Evolutionary conservation across 1,284 basidiomycete species (phyloP).

Genomic region (Microbotryum violaceum): DNA sequence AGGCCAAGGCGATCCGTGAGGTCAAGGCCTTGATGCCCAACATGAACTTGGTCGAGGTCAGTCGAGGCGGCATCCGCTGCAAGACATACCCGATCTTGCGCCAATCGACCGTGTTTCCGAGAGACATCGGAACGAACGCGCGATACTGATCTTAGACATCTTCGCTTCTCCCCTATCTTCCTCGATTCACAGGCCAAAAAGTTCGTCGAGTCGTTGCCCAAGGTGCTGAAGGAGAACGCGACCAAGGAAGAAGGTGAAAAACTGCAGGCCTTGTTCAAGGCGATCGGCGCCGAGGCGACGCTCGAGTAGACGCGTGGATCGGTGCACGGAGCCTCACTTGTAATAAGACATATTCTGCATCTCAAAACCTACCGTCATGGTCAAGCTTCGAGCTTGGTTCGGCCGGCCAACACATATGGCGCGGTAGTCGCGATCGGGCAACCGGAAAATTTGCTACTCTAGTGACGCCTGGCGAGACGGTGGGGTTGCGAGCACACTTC

Average conservation of each 20-base stretch:
- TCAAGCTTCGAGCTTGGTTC: no score
- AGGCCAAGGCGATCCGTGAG: conserved; percentile 97
- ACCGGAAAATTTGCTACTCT: no score
- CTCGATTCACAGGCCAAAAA: conserved; percentile 74
- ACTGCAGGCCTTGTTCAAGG: conserved; percentile 81
- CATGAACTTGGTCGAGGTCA: conserved; percentile 88
- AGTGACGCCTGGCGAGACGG: no score
- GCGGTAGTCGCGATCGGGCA: no score
- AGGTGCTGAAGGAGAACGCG: conserved; percentile 89
- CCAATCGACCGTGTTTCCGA: conserved; percentile 6
- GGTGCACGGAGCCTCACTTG: no score
- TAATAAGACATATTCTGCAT: no score
- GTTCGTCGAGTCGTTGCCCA: conserved; percentile 93
- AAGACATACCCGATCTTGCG: conserved; percentile 35
- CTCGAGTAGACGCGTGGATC: conserved; percentile 34
- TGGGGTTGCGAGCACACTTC: no score
- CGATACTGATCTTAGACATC: background rate
- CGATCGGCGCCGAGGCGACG: conserved; percentile 77
- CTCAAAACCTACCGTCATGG: no score
- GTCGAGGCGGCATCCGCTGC: conserved; percentile 48
- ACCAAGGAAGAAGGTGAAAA: conserved; percentile 98
- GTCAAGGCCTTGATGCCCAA: conserved; percentile 92
- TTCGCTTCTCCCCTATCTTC: background rate
- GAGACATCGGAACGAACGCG: background rate
- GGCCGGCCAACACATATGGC: no score